Evolutionary conservation across 805 yeast genomes (phyloP), one percentile per base, ranked within the genome.

Genomic region (Spathaspora gorwiae): DNA sequence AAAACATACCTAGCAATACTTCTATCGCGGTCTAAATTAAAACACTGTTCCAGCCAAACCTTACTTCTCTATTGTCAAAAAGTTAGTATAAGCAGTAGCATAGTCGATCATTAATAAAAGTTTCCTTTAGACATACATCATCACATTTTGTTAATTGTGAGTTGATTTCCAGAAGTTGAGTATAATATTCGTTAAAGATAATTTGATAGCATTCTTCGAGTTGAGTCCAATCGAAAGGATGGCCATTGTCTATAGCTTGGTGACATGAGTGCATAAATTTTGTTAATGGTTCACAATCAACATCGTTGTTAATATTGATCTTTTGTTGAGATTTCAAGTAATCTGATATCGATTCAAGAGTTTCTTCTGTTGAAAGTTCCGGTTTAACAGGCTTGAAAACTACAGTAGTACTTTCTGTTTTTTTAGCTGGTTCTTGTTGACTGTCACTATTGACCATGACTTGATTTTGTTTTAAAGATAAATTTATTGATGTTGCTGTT

Each of bases 211-310:
- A 34, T 19, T 36, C 35, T 7, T 27, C 39, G 8, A 41, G 19
- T n/a, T 19, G 15, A 37, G 26, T 29, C 44, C 44, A 41, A 27
- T 35, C 44, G 33, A 41, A 29, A n/a, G 7, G n/a, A 39, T 31
- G 35, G 10, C 24, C 42, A 19, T 5, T 12, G 13, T 7, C 12
- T 6, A 29, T 9, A 29, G 9, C 12, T 29, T 29, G 6, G 3
- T 29, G 12, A 29, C 32, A 29, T 9, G 12, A 9, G 3, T 29
- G 32, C 12, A 9, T 29, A 11, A 34, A 34, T 6, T 14, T 34
- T 7, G 14, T 9, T 34, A 34, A 34, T 34, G 14, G 19, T 34
- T 11, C 36, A 34, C 36, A 34, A 5, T 34, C 36, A n/a, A 14
- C n/a, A 8, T 34, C 19, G 14, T 29, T 9, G 12, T 29, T 29